Conservation (phyloP, 129 eudicot species). For the Flaveria bidentis region DNA sequence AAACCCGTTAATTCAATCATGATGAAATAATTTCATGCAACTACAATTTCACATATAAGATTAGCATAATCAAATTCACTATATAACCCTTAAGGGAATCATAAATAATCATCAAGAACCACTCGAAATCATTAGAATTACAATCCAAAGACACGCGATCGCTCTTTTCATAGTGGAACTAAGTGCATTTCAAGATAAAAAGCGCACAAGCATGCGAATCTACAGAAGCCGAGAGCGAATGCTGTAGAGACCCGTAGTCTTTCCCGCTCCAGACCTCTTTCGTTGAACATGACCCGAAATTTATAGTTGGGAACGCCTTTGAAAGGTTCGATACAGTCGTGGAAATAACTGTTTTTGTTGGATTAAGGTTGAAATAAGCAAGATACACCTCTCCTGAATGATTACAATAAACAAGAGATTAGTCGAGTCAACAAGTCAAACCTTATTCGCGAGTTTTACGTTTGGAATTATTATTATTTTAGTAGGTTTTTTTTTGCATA, state of each 20-base stretch:
- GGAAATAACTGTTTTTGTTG: constrained; percentile 42
- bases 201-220: constrained; percentile 71
- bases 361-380: constrained; percentile 68
- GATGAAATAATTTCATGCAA: background rate
- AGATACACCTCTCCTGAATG: constrained; percentile 66
- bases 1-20: too few relatives aligned
- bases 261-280: constrained; percentile 75
- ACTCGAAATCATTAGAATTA: constrained; percentile 5
- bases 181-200: constrained; percentile 57
- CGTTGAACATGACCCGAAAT: constrained; percentile 46
- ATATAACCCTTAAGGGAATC: constrained; percentile 26
- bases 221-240: constrained; percentile 51
- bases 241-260: constrained; percentile 38
- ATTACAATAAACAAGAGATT: constrained; percentile 15
- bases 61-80: background rate
- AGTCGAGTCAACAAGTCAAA: constrained; percentile 12
- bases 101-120: constrained; percentile 1
- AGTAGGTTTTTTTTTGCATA: background rate
- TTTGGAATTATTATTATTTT: background rate
- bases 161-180: background rate
- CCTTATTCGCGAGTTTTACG: background rate
- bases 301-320: constrained; percentile 50
- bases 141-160: background rate
- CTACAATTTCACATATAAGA: background rate
- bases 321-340: constrained; percentile 46